phyloP scores from a whole-genome alignment of 2,329 filamentous ascomycete species.

The Albophoma yamanashiensis region DNA sequence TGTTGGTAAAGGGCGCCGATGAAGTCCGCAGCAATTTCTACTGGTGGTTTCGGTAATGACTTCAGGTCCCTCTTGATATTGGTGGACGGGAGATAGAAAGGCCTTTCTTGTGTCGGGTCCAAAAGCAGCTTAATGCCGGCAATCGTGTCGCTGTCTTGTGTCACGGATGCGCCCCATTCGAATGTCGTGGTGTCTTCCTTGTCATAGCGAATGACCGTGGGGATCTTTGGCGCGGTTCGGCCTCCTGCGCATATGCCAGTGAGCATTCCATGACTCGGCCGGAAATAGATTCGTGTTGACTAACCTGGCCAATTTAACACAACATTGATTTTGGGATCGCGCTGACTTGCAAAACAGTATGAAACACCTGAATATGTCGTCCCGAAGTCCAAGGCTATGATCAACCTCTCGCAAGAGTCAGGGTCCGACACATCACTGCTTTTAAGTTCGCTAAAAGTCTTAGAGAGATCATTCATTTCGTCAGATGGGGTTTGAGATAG shows the following conservation, averaged over 20 bases:
- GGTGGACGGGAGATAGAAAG: background rate
- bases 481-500: background rate
- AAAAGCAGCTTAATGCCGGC: background rate
- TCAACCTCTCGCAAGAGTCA: background rate
- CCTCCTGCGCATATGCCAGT: background rate
- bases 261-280: background rate
- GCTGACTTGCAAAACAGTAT: background rate
- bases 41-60: background rate
- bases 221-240: background rate
- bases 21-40: background rate
- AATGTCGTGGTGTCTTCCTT: background rate
- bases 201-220: background rate
- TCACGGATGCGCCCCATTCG: background rate
- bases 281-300: background rate
- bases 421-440: background rate
- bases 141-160: background rate
- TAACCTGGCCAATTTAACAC: background rate
- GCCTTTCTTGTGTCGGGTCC: background rate
- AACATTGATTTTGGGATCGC: background rate
- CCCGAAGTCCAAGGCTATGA: background rate
- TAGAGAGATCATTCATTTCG: background rate
- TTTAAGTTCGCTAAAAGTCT: background rate
- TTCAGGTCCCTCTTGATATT: background rate
- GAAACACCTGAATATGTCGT: background rate
- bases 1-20: background rate